Conservation (phyloP, 345 rosid species). For the Eutrema japonicum region DNA sequence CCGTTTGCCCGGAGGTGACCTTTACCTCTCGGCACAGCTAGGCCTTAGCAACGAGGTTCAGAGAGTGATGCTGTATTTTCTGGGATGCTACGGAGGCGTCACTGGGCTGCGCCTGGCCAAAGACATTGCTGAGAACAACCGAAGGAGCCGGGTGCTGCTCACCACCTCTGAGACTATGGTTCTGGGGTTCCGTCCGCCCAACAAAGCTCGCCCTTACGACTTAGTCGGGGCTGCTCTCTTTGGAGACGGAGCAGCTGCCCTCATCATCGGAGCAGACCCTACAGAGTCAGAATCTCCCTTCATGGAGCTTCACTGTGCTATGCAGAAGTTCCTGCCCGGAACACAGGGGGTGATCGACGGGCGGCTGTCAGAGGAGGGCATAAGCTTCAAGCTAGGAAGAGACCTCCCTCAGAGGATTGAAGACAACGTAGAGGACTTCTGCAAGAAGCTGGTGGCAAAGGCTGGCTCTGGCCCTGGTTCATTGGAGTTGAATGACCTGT, state of each 20-base stretch:
- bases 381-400: constrained; percentile 88
- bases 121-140: constrained; percentile 92
- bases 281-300: constrained; percentile 65
- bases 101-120: constrained; percentile 88
- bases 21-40: constrained; percentile 69
- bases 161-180: constrained; percentile 90
- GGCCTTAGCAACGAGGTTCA: constrained; percentile 70
- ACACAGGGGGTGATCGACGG: constrained; percentile 85
- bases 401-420: constrained; percentile 89
- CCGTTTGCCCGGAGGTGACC: constrained; percentile 90
- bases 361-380: constrained; percentile 80
- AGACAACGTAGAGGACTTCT: constrained; percentile 78
- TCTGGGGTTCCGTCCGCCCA: constrained; percentile 87
- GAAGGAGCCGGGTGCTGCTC: constrained; percentile 75
- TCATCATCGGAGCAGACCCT: constrained; percentile 71
- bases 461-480: constrained; percentile 38
- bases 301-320: constrained; percentile 74
- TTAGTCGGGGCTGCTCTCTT: constrained; percentile 97
- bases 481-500: constrained; percentile 66
- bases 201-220: constrained; percentile 80
- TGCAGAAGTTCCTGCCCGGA: constrained; percentile 82
- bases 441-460: constrained; percentile 65
- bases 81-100: constrained; percentile 86
- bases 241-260: constrained; percentile 95
- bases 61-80: constrained; percentile 86